Conservation (phyloP, 768 basidiomycete genomes). For the Boletus sp. region DNA sequence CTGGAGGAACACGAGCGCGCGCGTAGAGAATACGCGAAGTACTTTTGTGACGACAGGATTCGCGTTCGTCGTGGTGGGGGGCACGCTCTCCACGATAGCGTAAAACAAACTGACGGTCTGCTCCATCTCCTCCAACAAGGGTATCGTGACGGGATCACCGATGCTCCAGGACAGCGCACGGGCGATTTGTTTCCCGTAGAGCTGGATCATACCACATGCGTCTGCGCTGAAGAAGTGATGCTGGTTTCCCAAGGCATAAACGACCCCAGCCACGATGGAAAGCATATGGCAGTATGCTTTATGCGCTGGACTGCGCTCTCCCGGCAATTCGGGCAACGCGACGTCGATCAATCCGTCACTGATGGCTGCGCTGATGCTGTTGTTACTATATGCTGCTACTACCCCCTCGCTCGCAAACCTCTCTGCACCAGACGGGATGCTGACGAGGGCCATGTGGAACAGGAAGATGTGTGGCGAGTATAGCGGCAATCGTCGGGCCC, state of each 20-base stretch:
- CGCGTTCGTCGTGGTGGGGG: conserved; percentile 13
- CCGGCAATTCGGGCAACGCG: conserved; percentile 63
- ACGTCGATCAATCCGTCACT: conserved; percentile 72
- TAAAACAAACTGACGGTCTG: conserved; percentile 76
- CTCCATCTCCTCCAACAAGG: conserved; percentile 80
- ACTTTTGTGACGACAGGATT: conserved; percentile 57
- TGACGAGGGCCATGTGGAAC: conserved; percentile 84
- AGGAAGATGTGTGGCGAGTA: conserved; percentile 77
- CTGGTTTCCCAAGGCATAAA: conserved; percentile 57
- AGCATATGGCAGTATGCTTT: conserved; percentile 82
- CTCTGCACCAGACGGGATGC: conserved; percentile 75
- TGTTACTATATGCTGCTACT: conserved; percentile 79
- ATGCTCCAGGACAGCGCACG: conserved; percentile 80
- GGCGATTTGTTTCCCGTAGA: conserved; percentile 78
- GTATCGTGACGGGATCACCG: conserved; percentile 69
- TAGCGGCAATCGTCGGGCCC: conserved; percentile 59
- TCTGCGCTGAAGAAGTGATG: conserved; percentile 83
- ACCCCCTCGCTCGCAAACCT: conserved; percentile 81
- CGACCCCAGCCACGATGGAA: conserved; percentile 69
- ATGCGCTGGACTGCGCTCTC: conserved; percentile 77
- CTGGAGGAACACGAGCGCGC: conserved; percentile 72
- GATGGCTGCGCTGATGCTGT: conserved; percentile 71
- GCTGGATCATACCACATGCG: conserved; percentile 78
- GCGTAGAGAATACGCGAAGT: conserved; percentile 62
- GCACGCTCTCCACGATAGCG: conserved; percentile 56